Evolutionary conservation across 306 rosid species (phyloP), one percentile per base, ranked within the genome.

Genomic region (Dryas drummondii): DNA sequence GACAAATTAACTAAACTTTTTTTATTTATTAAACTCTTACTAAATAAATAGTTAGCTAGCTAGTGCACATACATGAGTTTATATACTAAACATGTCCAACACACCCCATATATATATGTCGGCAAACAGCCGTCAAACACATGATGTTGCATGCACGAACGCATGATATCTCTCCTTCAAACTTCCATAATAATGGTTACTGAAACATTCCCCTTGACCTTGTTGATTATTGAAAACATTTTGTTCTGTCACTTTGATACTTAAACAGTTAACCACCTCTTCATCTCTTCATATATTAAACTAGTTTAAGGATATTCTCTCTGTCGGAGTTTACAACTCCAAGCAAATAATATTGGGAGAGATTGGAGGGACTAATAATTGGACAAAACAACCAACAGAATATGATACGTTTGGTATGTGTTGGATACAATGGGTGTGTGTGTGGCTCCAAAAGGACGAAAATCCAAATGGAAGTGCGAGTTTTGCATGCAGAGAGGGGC

Each of bases 101-200:
- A 57, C 11, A 11, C 6, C 9, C 12, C 37, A 61, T 4, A 4
- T 66, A 52, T 12, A 69, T 14, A 22, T 84, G 88, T 87, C 86
- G 88, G 92, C 74, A 73, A 78, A 79, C 48, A 57, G 66, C 84
- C 82, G 78, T 88, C 88, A 85, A 87, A 69, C 70, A 76, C 68
- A 74, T 82, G 85, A 75, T 82, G 87, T 83, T 86, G 84, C 82
- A 87, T 83, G 79, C 82, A 83, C 66, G 81, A 82, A 74, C 78
- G 22, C 22, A 22, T 32, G 37, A 32, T 32, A 32, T 32, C 37
- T 32, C 37, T 22, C 54, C 59, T 67, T 53, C 72, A 69, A 72
- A 74, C 70, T 76, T 76, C 73, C 88, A 79, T 69, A 70, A 74
- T 71, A 73, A 75, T 74, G 52, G 53, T 69, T 73, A 59, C 82